Evolutionary conservation across 257 asterid genomes (phyloP).

Genomic region (Gentiana straminea): DNA sequence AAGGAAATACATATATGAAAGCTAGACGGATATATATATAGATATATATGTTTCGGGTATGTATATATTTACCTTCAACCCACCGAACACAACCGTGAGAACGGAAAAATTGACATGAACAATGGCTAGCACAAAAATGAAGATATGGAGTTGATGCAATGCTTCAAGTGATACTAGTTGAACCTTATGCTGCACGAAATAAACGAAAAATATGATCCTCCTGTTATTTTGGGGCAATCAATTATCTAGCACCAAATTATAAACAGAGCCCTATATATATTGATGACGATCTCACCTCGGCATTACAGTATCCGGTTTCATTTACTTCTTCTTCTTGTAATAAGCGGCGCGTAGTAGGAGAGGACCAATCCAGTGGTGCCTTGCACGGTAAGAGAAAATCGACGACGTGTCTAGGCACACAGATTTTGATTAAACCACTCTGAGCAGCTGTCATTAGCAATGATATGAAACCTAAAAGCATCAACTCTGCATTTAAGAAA

Average conservation of each 20-base stretch:
- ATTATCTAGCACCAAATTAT: too few relatives aligned
- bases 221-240: too few relatives aligned
- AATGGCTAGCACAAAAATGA: conserved; percentile 63
- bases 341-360: conserved; percentile 11
- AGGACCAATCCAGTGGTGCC: conserved; percentile 7
- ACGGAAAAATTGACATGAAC: conserved; percentile 59
- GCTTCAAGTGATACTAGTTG: conserved; percentile 55
- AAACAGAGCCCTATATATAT: too few relatives aligned
- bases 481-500: conserved; percentile 31
- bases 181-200: conserved; percentile 29
- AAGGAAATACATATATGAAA: too few relatives aligned
- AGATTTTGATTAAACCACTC: conserved; percentile 19
- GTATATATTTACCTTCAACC: conserved; percentile 31
- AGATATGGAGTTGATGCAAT: conserved; percentile 69
- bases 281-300: conserved; percentile 12
- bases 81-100: conserved; percentile 55
- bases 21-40: too few relatives aligned
- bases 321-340: conserved; percentile 19
- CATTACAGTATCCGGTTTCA: conserved; percentile 20
- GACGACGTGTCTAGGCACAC: conserved; percentile 18
- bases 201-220: not conserved
- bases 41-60: too few relatives aligned
- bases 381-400: conserved; percentile 29
- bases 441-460: conserved; percentile 34
- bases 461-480: conserved; percentile 45